Percentiles rank a stretch among this genome's conserved stretches.
These are phyloP conservation scores for Aspergillus chevalieri DNA, from an alignment of 2,329 filamentous ascomycete species.

Conservation along the genomic window DNA sequence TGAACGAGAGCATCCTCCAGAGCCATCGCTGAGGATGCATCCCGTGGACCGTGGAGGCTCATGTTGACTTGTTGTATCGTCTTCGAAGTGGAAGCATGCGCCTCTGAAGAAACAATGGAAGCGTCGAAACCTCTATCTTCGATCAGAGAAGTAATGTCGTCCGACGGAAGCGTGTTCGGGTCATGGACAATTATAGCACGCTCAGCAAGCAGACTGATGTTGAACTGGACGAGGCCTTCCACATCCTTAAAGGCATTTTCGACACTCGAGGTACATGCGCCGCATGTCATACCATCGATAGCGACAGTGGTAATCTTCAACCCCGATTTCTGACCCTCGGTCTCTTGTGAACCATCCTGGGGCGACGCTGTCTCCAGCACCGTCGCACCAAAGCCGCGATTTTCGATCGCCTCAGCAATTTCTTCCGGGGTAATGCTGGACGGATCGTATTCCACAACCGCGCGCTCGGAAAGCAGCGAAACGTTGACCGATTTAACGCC, in stretches of 20 bases:
- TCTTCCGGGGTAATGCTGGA: conserved; percentile 46
- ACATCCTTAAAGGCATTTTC: conserved; percentile 73
- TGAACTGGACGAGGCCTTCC: conserved; percentile 78
- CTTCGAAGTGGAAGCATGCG: conserved; percentile 52
- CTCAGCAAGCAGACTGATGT: conserved; percentile 90
- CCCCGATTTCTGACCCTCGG: conserved; percentile 29
- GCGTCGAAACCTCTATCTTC: conserved; percentile 89
- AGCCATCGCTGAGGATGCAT: conserved; percentile 63
- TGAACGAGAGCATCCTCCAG: conserved; percentile 64
- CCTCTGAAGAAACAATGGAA: conserved; percentile 68
- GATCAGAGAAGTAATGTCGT: conserved; percentile 73
- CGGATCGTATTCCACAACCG: conserved; percentile 75
- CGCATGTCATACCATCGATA: conserved; percentile 96
- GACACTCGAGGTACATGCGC: conserved; percentile 88
- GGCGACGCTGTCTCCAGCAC: conserved; percentile 63
- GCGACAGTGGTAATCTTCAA: conserved; percentile 71
- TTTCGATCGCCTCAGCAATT: conserved; percentile 55
- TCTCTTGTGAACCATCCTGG: conserved; percentile 22
- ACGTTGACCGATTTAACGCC: conserved; percentile 74
- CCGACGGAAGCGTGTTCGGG: conserved; percentile 60
- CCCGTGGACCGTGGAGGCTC: conserved; percentile 73
- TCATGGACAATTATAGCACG: conserved; percentile 85
- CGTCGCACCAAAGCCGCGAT: conserved; percentile 72
- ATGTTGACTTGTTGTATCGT: conserved; percentile 63
- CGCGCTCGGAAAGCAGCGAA: conserved; percentile 75